A percentile compares a stretch with the other conserved stretches of the same genome.
Conservation (phyloP, 2,329 filamentous ascomycete genomes). For the Chalara sp. region DNA sequence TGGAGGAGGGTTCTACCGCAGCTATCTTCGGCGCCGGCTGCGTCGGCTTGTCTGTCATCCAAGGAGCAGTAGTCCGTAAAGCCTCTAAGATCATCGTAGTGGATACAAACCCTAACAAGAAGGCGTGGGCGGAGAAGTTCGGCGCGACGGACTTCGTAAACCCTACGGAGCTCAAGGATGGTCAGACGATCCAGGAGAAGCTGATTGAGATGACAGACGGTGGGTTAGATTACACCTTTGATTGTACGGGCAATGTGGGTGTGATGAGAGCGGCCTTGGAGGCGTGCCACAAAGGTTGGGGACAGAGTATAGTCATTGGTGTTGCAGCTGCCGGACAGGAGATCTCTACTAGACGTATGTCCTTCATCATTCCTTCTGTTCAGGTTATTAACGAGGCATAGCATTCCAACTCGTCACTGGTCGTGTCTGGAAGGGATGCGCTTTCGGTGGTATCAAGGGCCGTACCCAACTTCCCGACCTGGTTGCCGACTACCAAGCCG, state of each 20-base stretch:
- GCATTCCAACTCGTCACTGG: slow-evolving; percentile 98
- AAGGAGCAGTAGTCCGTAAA: slow-evolving; percentile 67
- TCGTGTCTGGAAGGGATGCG: slow-evolving; percentile 95
- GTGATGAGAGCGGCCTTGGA: slow-evolving; percentile 96
- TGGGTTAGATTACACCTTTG: slow-evolving; percentile 97
- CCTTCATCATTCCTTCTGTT: slow-evolving; percentile 2
- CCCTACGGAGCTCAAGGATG: slow-evolving; percentile 65
- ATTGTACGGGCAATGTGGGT: slow-evolving; percentile 94
- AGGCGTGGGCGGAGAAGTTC: slow-evolving; percentile 89
- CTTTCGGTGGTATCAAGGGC: slow-evolving; percentile 97
- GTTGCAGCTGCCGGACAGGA: slow-evolving; percentile 95
- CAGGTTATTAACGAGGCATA: slow-evolving; percentile 30
- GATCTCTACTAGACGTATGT: slow-evolving; percentile 86
- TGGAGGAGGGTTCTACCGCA: slow-evolving; percentile 83
- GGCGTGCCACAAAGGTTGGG: slow-evolving; percentile 99
- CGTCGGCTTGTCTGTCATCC: slow-evolving; percentile 90
- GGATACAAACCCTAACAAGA: slow-evolving; percentile 81
- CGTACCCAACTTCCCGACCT: slow-evolving; percentile 84
- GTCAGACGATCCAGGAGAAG: slow-evolving; percentile 83
- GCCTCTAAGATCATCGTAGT: slow-evolving; percentile 51
- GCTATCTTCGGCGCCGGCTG: slow-evolving; percentile 95
- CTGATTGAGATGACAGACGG: slow-evolving; percentile 97
- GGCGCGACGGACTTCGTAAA: slow-evolving; percentile 97
- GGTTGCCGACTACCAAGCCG: slow-evolving; percentile 82
- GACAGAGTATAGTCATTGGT: slow-evolving; percentile 94